Evolutionary conservation across 331 rosid species (phyloP).

Genomic region (Erythrophleum ivorense): DNA sequence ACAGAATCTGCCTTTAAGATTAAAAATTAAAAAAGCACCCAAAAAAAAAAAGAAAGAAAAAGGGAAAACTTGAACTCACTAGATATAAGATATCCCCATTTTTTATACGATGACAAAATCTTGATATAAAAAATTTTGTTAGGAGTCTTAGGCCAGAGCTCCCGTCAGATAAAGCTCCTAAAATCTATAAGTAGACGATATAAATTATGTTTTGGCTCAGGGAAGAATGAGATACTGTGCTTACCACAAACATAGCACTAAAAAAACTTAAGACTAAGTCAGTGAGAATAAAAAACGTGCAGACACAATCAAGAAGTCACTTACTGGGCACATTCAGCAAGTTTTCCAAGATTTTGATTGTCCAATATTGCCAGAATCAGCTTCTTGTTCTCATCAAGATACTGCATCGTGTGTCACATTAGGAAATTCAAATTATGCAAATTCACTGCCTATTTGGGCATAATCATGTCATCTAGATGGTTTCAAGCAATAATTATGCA

Average conservation of each 20-base stretch:
- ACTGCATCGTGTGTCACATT: neutral
- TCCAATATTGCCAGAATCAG: conserved; percentile 5
- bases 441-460: neutral
- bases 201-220: too few relatives aligned
- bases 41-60: neutral
- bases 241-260: neutral
- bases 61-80: neutral
- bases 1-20: neutral
- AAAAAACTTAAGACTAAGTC: neutral
- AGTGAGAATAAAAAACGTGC: neutral
- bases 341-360: conserved; percentile 6
- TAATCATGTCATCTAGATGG: neutral
- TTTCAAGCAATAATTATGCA: neutral
- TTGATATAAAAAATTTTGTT: neutral
- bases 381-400: conserved; percentile 9
- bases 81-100: too few relatives aligned
- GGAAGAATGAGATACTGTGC: too few relatives aligned
- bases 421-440: neutral
- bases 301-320: neutral
- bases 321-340: conserved; percentile 14
- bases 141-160: neutral
- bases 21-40: neutral
- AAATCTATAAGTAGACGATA: neutral
- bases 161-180: neutral
- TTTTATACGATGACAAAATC: too few relatives aligned